Conservation (phyloP, 2,329 filamentous ascomycete species). For the Hypocrella siamensis region DNA sequence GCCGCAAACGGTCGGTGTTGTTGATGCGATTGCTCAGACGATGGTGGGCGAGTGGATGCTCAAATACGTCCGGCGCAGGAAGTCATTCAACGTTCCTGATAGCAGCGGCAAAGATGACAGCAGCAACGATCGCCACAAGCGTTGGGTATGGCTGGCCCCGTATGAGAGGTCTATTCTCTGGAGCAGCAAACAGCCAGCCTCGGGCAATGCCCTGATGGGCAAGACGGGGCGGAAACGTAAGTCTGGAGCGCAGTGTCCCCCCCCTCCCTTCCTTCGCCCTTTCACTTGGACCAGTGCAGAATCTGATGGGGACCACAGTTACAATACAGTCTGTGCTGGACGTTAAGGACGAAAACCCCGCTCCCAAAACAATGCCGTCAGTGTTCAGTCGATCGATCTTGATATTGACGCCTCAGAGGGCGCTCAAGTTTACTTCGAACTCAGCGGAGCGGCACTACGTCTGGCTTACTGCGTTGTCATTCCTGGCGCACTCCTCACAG, state of each 20-base stretch:
- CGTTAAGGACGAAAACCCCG: constrained; percentile 82
- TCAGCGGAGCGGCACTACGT: constrained; percentile 78
- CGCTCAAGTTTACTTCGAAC: constrained; percentile 83
- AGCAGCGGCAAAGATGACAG: constrained; percentile 50
- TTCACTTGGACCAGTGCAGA: no score
- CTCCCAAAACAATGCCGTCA: constrained; percentile 51
- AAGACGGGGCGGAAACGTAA: constrained; percentile 90
- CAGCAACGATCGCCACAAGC: constrained; percentile 71
- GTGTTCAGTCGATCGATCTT: constrained; percentile 89
- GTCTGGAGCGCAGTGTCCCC: constrained; percentile 19
- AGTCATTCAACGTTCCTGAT: constrained; percentile 74
- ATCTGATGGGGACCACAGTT: constrained; percentile 40
- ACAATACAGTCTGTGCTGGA: constrained; percentile 92
- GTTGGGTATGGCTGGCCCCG: constrained; percentile 97
- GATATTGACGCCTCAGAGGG: constrained; percentile 82
- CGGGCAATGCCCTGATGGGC: constrained; percentile 74
- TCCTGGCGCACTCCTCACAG: constrained; percentile 80
- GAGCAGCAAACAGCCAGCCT: constrained; percentile 93
- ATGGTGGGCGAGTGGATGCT: constrained; percentile 99
- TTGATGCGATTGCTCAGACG: constrained; percentile 92
- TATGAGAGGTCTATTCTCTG: constrained; percentile 94
- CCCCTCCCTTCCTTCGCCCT: not conserved
- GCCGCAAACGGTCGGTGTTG: constrained; percentile 61
- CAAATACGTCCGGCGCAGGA: constrained; percentile 76
- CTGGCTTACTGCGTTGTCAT: constrained; percentile 89